Base-by-base conservation (phyloP, 2,329 filamentous ascomycete species). In the Parascedosporium putredinis region DNA sequence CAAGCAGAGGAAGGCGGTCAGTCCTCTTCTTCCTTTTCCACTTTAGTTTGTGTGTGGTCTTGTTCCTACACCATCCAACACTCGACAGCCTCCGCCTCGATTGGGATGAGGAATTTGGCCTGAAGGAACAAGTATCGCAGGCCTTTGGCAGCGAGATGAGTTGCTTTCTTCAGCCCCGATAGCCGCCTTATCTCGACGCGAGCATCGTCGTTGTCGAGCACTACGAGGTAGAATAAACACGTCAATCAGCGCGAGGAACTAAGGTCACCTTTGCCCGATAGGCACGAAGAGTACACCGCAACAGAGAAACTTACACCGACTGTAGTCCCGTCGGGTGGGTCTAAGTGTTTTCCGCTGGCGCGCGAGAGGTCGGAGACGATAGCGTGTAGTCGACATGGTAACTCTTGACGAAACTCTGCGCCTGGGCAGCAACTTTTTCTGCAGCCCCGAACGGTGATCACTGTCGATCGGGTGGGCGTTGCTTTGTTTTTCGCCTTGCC, bases 21-120 rank as follows among this genome's bases (percentile, higher is more conserved):
- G 27, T 7, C 27, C 27, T 31, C 27, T 31, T 6, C 27, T 31
- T 12, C 12, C 12, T 6, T 31, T 31, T 12, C 12, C 6, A 31
- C 27, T 31, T 12, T 6, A 31, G 6, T 31, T 12, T 31, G 7
- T 6, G 27, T 7, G 27, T 31, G 27, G 27, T 45, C 18, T n/a
- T 16, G 7, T 38, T n/a, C n/a, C 16, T 24, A 42, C 25, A 48
- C 36, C 16, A 48, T 27, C 46, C 46, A 48, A 18, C 34, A 34
- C 4, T 38, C 20, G 14, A 40, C 46, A 3, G 46, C 46, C 33
- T 48, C 33, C 10, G 46, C 46, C 20, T 48, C 46, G n/a, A 40
- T 12, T 8, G 46, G 46, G 12, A 48, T 25, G 8, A 48, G 46
- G 25, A 38, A 48, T 23, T 38, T 48, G n/a, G 46, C 33, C 33